phyloP scores from a whole-genome alignment of 2,329 filamentous ascomycete species.

The Coniochaeta hoffmannii region DNA sequence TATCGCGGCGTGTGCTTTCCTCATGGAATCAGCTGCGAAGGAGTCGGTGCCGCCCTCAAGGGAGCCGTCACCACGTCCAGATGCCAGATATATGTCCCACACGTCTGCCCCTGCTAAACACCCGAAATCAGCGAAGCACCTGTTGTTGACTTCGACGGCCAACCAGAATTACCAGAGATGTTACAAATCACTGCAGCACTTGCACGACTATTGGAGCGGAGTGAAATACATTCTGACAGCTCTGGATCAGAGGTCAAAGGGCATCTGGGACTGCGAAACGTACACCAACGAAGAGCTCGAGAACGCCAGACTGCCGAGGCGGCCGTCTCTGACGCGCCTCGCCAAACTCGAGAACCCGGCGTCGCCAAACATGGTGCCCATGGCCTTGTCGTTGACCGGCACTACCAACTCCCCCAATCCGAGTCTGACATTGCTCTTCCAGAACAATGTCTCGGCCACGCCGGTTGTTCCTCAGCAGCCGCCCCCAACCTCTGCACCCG shows the following conservation, averaged over 20 bases:
- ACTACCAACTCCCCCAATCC: constrained; percentile 81
- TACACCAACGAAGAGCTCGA: constrained; percentile 70
- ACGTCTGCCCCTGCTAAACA: constrained; percentile 7
- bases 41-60: constrained; percentile 60
- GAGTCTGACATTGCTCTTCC: constrained; percentile 75
- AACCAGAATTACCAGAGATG: constrained; percentile 84
- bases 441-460: constrained; percentile 33
- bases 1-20: constrained; percentile 80
- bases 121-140: constrained; percentile 52
- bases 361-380: constrained; percentile 45
- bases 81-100: constrained; percentile 16
- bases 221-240: constrained; percentile 82
- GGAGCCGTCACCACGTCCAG: constrained; percentile 41
- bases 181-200: constrained; percentile 72
- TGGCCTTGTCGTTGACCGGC: constrained; percentile 83
- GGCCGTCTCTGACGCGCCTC: constrained; percentile 35
- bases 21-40: constrained; percentile 72
- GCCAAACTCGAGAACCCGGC: constrained; percentile 35
- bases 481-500: constrained; percentile 15
- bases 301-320: constrained; percentile 49
- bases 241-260: constrained; percentile 79
- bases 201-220: constrained; percentile 82
- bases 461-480: constrained; percentile 3
- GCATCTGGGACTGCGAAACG: constrained; percentile 70
- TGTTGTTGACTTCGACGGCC: constrained; percentile 69